Percentiles rank a stretch among this genome's conserved stretches.
Conservation (phyloP, 805 yeast species). For the Pichia sporocuriosa region DNA sequence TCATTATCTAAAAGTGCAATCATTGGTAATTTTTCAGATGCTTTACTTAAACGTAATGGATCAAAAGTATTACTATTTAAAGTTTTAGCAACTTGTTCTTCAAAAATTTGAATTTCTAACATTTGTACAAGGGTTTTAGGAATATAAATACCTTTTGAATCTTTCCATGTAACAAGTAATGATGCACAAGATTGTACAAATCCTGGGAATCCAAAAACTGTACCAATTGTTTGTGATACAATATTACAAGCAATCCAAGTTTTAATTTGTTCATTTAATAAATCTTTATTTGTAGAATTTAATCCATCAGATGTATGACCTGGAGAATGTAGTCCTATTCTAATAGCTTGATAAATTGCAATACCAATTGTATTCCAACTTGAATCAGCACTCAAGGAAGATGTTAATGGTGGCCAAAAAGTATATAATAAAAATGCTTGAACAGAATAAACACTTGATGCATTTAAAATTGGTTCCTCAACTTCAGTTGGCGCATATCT, state of each 20-base stretch:
- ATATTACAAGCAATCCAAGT: constrained; percentile 95
- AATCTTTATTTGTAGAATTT: constrained; percentile 37
- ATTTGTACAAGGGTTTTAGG: constrained; percentile 48
- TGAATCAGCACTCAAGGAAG: constrained; percentile 91
- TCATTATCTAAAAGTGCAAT: constrained; percentile 64
- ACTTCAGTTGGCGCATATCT: constrained; percentile 72
- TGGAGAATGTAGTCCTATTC: constrained; percentile 86
- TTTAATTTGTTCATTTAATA: constrained; percentile 68
- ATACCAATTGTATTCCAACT: constrained; percentile 94
- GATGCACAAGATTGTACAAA: constrained; percentile 80
- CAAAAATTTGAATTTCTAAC: constrained; percentile 79
- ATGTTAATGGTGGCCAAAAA: constrained; percentile 93
- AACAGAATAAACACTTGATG: constrained; percentile 87
- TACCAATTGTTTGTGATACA: constrained; percentile 83
- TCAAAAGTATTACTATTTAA: constrained; percentile 65
- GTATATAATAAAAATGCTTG: constrained; percentile 87
- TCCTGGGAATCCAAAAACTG: constrained; percentile 92
- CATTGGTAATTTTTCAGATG: constrained; percentile 68
- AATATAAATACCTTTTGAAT: constrained; percentile 2
- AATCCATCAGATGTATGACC: constrained; percentile 48
- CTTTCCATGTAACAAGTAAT: no score
- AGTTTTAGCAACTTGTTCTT: constrained; percentile 75
- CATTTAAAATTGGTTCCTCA: constrained; percentile 78
- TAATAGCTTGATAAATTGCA: constrained; percentile 85
- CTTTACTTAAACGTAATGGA: constrained; percentile 56